Base-by-base conservation (phyloP, 2,329 filamentous ascomycete genomes). In the Colletotrichum aenigma region DNA sequence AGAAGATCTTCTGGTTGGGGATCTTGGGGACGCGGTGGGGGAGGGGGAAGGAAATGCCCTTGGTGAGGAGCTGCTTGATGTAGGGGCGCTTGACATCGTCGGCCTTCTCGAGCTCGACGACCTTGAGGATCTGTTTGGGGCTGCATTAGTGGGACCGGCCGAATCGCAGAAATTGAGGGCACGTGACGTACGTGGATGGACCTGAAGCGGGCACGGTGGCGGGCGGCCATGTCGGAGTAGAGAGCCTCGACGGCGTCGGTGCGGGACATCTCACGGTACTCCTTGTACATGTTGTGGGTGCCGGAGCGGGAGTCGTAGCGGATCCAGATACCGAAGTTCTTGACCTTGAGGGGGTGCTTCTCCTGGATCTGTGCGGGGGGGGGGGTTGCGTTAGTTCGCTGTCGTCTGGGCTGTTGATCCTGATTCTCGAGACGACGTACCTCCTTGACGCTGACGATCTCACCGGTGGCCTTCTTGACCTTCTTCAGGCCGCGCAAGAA, bases 211-310 rank as follows among this genome's bases (percentile, higher is more conserved):
- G 97, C 94, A 87, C 95, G 96, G 93, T 99, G 97, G 88, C 97
- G 95, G 88, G 97, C 96, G 83, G 97, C 96, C 97, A 99, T 98
- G 91, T 99, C 97, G 90, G 97, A 95, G 94, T 99, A 99, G 87
- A 99, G 93, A 82, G 96, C 90, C 90, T 98, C 95, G 85, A 98
- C 96, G 81, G 97, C 97, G 82, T 97, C 96, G 85, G 94, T 95
- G 89, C 97, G 93, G 87, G 95, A 96, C 93, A 98, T 95, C 93
- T 98, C 97, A 87, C 97, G 95, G 94, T 98, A 98, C 94, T 99
- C 97, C 94, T 98, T 98, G 95, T 99, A 99, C 97, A 99, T 99
- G 94, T 99, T 99, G 96, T 99, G 97, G 85, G 97, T 99, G 84
- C 97, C 97, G 84, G 97, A 98, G 89, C 97, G 96, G 79, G 97